Percentiles rank a stretch among this genome's conserved stretches.
phyloP scores from a whole-genome alignment of 768 basidiomycete genomes.

The Gloeophyllum trabeum region DNA sequence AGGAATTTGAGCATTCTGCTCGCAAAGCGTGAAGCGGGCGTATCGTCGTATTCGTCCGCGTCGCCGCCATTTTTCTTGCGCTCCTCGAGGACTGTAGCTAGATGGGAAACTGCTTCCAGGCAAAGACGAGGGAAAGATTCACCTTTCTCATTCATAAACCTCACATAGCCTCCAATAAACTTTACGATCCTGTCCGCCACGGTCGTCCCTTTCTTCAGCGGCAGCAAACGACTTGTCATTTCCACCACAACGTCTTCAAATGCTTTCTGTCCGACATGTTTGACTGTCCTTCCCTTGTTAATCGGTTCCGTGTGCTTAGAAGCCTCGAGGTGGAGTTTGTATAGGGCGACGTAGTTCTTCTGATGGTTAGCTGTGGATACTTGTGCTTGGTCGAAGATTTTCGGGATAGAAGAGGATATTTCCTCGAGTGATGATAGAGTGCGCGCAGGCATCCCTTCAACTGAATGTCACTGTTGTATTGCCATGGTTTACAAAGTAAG shows the following conservation, averaged over 20 bases:
- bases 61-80: constrained; percentile 7
- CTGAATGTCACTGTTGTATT: too few species aligned
- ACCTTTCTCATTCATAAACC: constrained; percentile 34
- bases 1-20: constrained; percentile 51
- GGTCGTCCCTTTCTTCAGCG: constrained; percentile 35
- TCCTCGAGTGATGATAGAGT: too few species aligned
- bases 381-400: constrained; percentile 34
- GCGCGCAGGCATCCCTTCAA: too few species aligned
- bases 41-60: constrained; percentile 41
- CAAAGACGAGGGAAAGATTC: constrained; percentile 7
- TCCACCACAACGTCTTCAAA: constrained; percentile 32
- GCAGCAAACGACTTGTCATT: constrained; percentile 28
- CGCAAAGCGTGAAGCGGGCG: constrained; percentile 57
- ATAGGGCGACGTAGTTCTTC: constrained; percentile 34
- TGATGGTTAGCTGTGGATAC: constrained; percentile 31
- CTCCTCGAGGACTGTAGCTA: constrained; percentile 19
- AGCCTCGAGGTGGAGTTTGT: constrained; percentile 29
- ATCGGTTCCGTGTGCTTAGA: constrained; percentile 17
- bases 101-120: background rate
- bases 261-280: constrained; percentile 31
- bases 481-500: too few species aligned
- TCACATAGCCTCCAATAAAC: constrained; percentile 34
- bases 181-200: constrained; percentile 35
- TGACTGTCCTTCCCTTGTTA: constrained; percentile 14
- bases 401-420: constrained; percentile 1